Base-by-base conservation (phyloP, 1,284 basidiomycete species). In the Malassezia cuniculi region DNA sequence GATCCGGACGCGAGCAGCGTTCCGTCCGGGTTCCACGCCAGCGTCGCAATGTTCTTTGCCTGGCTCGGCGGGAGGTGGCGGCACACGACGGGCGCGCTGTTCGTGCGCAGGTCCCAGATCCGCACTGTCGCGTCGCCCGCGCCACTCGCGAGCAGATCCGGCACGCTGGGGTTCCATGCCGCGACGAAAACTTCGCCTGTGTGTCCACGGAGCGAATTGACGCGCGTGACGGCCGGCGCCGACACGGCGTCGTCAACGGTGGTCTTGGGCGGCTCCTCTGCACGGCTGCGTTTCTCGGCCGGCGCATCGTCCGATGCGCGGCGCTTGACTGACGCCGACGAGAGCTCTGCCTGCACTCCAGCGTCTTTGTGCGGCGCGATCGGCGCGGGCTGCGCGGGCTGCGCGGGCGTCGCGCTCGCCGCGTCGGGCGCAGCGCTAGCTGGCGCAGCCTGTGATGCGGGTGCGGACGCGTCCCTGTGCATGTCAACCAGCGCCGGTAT, bases 1-100 rank as follows among this genome's bases (percentile, higher is more conserved):
- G 61, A 65, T 25, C 64, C 61, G 5, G 55, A 57, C 1, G 64
- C 64, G 3, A 67, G 54, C 10, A 67, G 52, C 12, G 62, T 67
- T 8, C 64, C 64, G 25, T 65, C 64, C 5, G 60, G 57, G n/a
- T 67, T 67, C 64, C 64, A 67, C 18, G 57, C 58, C 11, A 67
- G 47, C 11, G 64, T 55, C 20, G 60, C 54, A 20, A 67, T 55
- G 36, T 67, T 61, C 38, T 66, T 64, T 33, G 57, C 53, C 27
- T 65, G 58, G 15, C 60, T 50, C 15, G 59, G 50, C 2, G 64
- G 64, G 3, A 67, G 52, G 36, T 67, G 64, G 40, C 61, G 66
- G 51, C 61, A 65, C 28, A 67, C 52, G 21, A 55, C 52, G 9
- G 51, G 41, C 24, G 44, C 47, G 16, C 50, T 39, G 9, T 46